These are phyloP conservation scores for Microsporum ferrugineum DNA, from an alignment of 2,329 filamentous ascomycete genomes.

Conservation along the genomic window DNA sequence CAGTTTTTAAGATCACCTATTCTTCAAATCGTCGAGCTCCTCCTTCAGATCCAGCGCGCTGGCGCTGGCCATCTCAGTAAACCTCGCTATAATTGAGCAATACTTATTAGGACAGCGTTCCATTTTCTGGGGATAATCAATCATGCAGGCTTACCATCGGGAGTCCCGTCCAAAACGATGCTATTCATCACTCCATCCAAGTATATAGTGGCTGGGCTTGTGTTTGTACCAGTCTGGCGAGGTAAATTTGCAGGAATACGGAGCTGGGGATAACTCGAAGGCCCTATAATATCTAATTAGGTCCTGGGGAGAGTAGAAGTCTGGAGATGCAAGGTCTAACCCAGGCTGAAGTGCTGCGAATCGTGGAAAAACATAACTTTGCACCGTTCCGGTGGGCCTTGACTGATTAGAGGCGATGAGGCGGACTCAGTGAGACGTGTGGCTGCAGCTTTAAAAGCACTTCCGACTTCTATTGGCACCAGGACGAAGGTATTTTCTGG, in stretches of 20 bases:
- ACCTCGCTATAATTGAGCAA: conserved; percentile 15
- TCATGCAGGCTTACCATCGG: conserved; percentile 15
- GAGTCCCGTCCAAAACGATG: conserved; percentile 18
- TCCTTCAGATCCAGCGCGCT: conserved; percentile 11
- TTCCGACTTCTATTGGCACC: conserved; percentile 16
- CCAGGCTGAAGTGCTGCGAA: conserved; percentile 19
- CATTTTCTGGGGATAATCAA: too few relatives aligned
- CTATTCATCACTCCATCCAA: conserved; percentile 20
- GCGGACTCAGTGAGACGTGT: neutral
- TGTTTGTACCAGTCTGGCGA: conserved; percentile 16
- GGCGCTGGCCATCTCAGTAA: conserved; percentile 17
- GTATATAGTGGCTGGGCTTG: conserved; percentile 1
- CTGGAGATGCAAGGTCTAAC: conserved; percentile 10
- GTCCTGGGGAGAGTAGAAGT: too few relatives aligned
- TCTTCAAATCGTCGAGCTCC: conserved; percentile 16
- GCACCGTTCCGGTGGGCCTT: conserved; percentile 11
- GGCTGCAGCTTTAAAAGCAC: conserved; percentile 17
- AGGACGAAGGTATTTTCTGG: conserved; percentile 19
- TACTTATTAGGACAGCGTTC: conserved; percentile 2
- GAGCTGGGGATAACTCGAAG: conserved; percentile 18
- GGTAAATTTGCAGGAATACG: conserved; percentile 16
- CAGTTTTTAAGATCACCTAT: conserved; percentile 13
- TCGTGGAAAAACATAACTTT: conserved; percentile 21
- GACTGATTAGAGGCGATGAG: too few relatives aligned
- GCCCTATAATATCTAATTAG: conserved; percentile 7